Evolutionary conservation across 2,329 filamentous ascomycete genomes (phyloP).

Genomic region (Pezicula neosporulosa): DNA sequence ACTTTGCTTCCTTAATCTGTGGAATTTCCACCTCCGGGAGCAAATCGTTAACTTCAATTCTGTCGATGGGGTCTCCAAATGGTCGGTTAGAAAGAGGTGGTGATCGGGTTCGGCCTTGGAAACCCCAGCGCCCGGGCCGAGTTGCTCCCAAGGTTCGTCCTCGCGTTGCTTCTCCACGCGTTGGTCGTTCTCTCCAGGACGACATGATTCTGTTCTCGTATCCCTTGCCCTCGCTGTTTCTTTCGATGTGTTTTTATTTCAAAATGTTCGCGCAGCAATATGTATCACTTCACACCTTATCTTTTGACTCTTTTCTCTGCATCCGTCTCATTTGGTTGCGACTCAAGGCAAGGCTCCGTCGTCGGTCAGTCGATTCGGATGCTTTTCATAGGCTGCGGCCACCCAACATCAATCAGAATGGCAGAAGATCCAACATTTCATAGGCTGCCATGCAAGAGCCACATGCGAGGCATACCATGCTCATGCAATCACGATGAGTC

Average conservation of each 20-base stretch:
- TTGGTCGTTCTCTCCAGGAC: no score
- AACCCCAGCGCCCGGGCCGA: no score
- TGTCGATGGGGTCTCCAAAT: conserved; percentile 13
- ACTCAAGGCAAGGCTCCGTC: neutral
- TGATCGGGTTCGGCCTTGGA: neutral
- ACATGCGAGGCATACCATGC: neutral
- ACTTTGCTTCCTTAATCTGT: conserved; percentile 35
- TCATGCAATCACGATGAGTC: neutral
- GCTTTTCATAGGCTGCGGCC: conserved; percentile 9
- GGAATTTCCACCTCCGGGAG: conserved; percentile 19
- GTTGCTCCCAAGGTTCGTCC: neutral
- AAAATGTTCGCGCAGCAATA: neutral
- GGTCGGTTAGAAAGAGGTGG: conserved; percentile 4
- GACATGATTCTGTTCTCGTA: no score
- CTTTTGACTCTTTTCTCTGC: neutral
- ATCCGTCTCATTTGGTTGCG: neutral
- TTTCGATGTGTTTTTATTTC: neutral
- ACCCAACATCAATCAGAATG: neutral
- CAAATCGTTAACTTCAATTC: conserved; percentile 10
- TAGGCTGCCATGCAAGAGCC: neutral
- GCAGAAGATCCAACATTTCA: neutral
- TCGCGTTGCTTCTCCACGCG: neutral
- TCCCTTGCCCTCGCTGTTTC: no score
- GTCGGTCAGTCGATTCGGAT: neutral
- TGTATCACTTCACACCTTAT: neutral